These are phyloP conservation scores for Acacia confusa DNA, from an alignment of 306 rosid genomes.

Conservation along the genomic window DNA sequence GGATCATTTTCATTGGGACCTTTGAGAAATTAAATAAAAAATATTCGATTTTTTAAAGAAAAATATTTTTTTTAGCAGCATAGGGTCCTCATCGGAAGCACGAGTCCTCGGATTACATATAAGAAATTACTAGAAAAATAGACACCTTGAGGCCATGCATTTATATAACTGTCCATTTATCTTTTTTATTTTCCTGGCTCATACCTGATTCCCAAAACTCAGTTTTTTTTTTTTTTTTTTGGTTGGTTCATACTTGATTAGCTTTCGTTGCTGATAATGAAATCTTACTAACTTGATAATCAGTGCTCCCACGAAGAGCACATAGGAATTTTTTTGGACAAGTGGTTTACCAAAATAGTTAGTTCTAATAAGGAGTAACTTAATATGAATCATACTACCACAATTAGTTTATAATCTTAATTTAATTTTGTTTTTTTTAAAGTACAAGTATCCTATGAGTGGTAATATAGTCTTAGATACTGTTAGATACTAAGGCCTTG, in stretches of 20 bases:
- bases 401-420: no score
- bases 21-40: not conserved
- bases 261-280: not conserved
- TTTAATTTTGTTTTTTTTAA: no score
- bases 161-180: not conserved
- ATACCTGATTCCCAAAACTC: not conserved
- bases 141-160: not conserved
- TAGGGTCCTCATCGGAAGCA: not conserved
- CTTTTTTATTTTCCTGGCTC: not conserved
- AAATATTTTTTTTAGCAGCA: no score
- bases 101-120: not conserved
- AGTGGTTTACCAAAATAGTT: not conserved
- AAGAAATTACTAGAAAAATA: not conserved
- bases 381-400: not conserved
- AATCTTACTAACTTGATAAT: not conserved
- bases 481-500: rapidly evolving
- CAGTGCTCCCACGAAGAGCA: not conserved
- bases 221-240: no score
- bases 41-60: not conserved
- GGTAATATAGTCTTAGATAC: no score
- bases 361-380: not conserved
- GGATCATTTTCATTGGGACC: not conserved
- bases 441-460: no score
- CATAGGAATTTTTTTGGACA: not conserved
- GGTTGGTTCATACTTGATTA: not conserved